Evolutionary conservation across 2,329 filamentous ascomycete genomes (phyloP), one percentile per base, ranked within the genome.

Genomic region (Hypomyces rosellus): DNA sequence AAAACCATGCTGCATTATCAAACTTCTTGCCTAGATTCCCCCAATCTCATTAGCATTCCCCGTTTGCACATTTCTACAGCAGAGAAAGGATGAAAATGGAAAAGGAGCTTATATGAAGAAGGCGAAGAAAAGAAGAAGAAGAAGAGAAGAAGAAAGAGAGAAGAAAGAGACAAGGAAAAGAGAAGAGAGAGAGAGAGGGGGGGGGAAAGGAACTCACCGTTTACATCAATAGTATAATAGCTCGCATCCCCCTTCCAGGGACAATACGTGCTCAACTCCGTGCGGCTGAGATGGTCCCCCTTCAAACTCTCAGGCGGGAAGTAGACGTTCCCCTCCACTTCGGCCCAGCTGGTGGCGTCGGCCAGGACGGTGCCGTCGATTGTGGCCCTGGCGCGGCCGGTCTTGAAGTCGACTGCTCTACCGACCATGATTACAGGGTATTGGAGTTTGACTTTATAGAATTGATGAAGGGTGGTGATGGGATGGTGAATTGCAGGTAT

Each of bases 261-360:
- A 50, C 78, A 82, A 45, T 69, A 63, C 0, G 78, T 80, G 39
- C 66, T 69, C 11, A 72, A 70, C 13, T 70, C 64, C 6, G 76
- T 76, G 15, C 68, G 63, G 38, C 61, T 64, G 54, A 81, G 72
- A 55, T 68, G 67, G 49, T 73, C 66, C 34, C 68, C 63, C 53
- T 74, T 69, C 53, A 80, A 62, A 7, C 72, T 63, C 7, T 69
- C 65, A 1, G 71, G 73, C 39, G 74, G 74, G 58, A 78, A 76
- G 60, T 82, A 82, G 53, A 81, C 70, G 62, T 81, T 81, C 22
- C 78, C 78, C 56, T 83, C 80, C 34, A 82, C 77, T 3, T 80
- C 71, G 25, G 74, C 70, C 65, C 73, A 80, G 14, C 64, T 66
- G 40, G 75, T 69, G 53, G 77, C 68, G 57, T 76, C 71, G 52